Base-by-base conservation (phyloP, 768 basidiomycete species). In the Boletus subcaerulescens region DNA sequence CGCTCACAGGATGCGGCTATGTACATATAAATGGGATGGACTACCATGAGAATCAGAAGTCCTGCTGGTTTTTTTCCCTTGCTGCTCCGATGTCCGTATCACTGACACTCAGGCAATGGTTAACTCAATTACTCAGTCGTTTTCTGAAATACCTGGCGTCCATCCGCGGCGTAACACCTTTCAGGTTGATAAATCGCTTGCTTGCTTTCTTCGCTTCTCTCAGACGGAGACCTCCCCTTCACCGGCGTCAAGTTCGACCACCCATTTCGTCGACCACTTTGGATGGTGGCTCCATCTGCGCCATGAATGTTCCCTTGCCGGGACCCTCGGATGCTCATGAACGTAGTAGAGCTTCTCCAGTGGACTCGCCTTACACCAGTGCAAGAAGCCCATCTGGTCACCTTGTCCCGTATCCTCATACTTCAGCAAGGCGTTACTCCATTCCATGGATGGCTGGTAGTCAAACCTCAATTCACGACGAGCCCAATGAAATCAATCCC, bases 331-430 rank as follows among this genome's bases (percentile, higher is more conserved):
- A 53, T 24, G 31, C 14, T 26, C 22, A 46, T 4, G 60, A 48
- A 32, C 41, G 18, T 33, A 20, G 32, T 38, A 50, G 33, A 10
- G 45, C 36, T 32, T 65, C 66, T 29, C 53, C 56, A 0, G 39
- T 42, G 5, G 66, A 64, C 26, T 38, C 32, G 20, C 55, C 57
- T 14, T 64, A 60, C n/a, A 43, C 35, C 26, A 52, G 10, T 42
- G 26, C 39, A 20, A 60, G 55, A 36, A 62, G 63, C 11, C 48
- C 47, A 8, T 66, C 64, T 33, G 64, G 59, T 17, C 65, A 66
- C 24, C 59, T 68, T 15, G 4, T 39, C 3, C 64, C 64, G 9
- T 45, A 42, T 40, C 45, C 65, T 17, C 67, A 53, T 5, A 11
- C 43, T 35, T 56, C 51, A 8, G 45, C 53, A 48, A 61, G 58